Conservation (phyloP, 306 rosid species). For the Purshia tridentata region DNA sequence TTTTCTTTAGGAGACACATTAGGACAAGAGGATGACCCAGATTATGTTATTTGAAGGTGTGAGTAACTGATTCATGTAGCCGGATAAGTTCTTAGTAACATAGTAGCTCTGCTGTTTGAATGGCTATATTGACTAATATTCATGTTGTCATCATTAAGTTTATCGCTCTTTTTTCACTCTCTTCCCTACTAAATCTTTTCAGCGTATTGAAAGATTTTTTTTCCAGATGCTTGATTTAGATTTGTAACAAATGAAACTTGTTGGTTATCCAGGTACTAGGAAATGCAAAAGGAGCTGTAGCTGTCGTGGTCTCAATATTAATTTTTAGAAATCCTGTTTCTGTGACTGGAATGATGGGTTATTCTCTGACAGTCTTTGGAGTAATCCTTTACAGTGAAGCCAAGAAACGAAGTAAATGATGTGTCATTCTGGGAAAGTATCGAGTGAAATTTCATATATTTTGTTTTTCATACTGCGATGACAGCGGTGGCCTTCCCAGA, state of each 20-base stretch:
- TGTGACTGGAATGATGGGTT: conserved; percentile 97
- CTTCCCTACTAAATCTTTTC: neutral
- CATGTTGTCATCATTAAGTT: neutral
- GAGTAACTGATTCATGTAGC: neutral
- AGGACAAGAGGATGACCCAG: neutral
- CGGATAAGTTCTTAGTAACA: neutral
- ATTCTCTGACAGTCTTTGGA: conserved; percentile 85
- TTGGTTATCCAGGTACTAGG: conserved; percentile 79
- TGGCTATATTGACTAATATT: conserved; percentile 2
- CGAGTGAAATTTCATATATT: conserved; percentile 32
- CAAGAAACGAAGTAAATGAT: conserved; percentile 96
- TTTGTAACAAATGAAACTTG: conserved; percentile 23
- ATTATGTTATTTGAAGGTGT: neutral
- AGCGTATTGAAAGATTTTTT: neutral
- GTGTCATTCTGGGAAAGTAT: conserved; percentile 29
- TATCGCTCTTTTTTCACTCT: neutral
- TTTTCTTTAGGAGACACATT: neutral
- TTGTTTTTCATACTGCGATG: conserved; percentile 30
- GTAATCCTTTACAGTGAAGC: conserved; percentile 96
- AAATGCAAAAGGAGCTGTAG: conserved; percentile 99
- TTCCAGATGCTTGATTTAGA: neutral
- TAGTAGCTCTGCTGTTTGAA: neutral
- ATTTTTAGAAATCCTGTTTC: conserved; percentile 97
- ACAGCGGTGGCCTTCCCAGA: conserved; percentile 37
- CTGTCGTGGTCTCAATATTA: conserved; percentile 92